A percentile compares a stretch with the other conserved stretches of the same genome.
phyloP scores from a whole-genome alignment of 768 basidiomycete species.

The Phanerodontia chrysosporium region DNA sequence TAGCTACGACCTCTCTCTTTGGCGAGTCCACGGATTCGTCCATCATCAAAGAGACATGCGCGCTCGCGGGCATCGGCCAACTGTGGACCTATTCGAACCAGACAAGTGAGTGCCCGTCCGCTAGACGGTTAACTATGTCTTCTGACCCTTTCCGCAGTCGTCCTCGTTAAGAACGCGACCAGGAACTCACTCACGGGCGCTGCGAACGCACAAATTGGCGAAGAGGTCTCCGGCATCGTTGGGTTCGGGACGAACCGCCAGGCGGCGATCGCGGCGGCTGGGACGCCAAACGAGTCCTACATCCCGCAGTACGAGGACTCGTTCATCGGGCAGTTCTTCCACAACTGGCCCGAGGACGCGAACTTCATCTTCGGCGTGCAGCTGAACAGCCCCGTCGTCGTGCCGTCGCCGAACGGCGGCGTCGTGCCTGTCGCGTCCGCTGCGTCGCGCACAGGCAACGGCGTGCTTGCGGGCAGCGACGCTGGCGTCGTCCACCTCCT shows the following conservation, averaged over 20 bases:
- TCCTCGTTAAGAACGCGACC: neutral
- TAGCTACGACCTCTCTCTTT: neutral
- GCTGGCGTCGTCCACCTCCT: conserved; percentile 36
- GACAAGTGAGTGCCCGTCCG: neutral
- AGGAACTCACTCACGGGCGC: neutral
- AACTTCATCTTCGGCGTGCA: conserved; percentile 9
- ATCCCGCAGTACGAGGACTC: neutral
- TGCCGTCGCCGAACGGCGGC: neutral
- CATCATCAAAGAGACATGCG: conserved; percentile 8
- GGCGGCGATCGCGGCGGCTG: neutral
- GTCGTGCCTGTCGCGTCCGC: neutral
- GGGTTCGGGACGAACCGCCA: conserved; percentile 7
- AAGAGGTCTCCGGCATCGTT: neutral
- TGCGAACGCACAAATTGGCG: neutral
- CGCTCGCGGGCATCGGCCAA: neutral
- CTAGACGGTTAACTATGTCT: neutral
- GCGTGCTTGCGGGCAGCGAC: conserved; percentile 9
- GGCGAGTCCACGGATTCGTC: neutral
- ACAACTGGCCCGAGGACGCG: neutral
- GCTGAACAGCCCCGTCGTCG: neutral
- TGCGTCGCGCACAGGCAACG: neutral
- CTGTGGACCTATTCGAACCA: conserved; percentile 2
- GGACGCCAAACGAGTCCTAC: neutral
- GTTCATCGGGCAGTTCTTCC: neutral
- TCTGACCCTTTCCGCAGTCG: neutral